A percentile compares a stretch with the other conserved stretches of the same genome.
These are phyloP conservation scores for Prunus mume DNA, from an alignment of 306 rosid species.

Conservation along the genomic window DNA sequence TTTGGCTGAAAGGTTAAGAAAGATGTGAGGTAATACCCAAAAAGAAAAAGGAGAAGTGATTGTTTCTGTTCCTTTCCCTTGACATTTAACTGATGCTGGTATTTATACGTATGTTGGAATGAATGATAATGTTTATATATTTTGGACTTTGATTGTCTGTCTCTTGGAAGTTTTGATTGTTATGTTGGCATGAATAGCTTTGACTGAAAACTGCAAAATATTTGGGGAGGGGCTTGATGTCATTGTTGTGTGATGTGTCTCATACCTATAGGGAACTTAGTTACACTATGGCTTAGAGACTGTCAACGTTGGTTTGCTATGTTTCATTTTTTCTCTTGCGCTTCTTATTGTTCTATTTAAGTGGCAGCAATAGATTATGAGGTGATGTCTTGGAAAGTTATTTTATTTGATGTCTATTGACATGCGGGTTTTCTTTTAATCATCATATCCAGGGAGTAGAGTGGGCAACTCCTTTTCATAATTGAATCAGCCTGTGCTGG, in stretches of 20 bases:
- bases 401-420: conserved; percentile 25
- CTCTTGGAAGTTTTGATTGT: not conserved
- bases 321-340: not conserved
- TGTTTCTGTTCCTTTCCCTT: not conserved
- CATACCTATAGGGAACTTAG: conserved; percentile 1
- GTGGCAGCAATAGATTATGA: conserved; percentile 15
- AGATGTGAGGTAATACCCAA: not conserved
- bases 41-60: not conserved
- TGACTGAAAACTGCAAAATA: not conserved
- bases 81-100: not conserved
- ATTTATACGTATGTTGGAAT: not conserved
- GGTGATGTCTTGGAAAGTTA: conserved; percentile 23
- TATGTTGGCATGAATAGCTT: not conserved
- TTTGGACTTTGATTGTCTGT: not conserved
- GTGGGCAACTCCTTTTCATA: conserved; percentile 36
- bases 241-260: not conserved
- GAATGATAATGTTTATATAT: not conserved
- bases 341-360: conserved; percentile 11
- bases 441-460: conserved; percentile 43
- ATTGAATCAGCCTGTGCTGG: conserved; percentile 41
- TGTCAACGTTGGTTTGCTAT: not conserved
- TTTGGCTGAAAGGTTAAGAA: not conserved
- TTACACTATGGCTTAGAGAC: not conserved
- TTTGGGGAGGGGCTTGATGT: not conserved
- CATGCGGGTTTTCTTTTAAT: conserved; percentile 27